phyloP scores from a whole-genome alignment of 1,284 basidiomycete species.

The Trichosporon sp. region DNA sequence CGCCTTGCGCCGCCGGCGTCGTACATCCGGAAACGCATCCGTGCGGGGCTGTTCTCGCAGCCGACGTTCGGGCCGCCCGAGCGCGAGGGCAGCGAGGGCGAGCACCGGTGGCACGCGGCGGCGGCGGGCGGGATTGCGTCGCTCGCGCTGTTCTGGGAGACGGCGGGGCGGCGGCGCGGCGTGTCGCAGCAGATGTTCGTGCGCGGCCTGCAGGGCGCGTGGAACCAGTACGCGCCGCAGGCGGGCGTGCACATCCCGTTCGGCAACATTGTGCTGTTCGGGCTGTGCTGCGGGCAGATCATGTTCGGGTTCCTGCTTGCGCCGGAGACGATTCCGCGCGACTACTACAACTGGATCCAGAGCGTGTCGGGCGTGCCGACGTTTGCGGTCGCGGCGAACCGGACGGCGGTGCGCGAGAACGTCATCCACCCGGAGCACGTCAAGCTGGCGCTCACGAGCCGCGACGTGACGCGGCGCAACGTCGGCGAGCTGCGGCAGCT shows the following conservation, averaged over 20 bases:
- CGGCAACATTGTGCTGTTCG: constrained; percentile 79
- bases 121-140: constrained; percentile 74
- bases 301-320: constrained; percentile 76
- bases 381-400: constrained; percentile 61
- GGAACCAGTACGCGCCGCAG: constrained; percentile 48
- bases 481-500: constrained; percentile 27
- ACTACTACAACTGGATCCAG: constrained; percentile 68
- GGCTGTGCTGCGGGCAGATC: constrained; percentile 81
- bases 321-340: constrained; percentile 74
- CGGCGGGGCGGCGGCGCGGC: constrained; percentile 60
- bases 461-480: constrained; percentile 39
- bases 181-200: constrained; percentile 74
- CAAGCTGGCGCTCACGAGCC: constrained; percentile 53
- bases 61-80: constrained; percentile 45
- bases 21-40: constrained; percentile 47
- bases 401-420: constrained; percentile 59
- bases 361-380: constrained; percentile 64
- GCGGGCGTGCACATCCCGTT: constrained; percentile 67
- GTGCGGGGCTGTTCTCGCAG: constrained; percentile 28
- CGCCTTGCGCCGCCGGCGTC: constrained; percentile 65
- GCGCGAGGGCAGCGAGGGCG: constrained; percentile 56
- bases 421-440: constrained; percentile 58
- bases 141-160: constrained; percentile 79
- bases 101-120: constrained; percentile 76
- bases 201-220: constrained; percentile 50